phyloP scores from a whole-genome alignment of 495 filamentous ascomycete species.

The Neurospora sublineolata region DNA sequence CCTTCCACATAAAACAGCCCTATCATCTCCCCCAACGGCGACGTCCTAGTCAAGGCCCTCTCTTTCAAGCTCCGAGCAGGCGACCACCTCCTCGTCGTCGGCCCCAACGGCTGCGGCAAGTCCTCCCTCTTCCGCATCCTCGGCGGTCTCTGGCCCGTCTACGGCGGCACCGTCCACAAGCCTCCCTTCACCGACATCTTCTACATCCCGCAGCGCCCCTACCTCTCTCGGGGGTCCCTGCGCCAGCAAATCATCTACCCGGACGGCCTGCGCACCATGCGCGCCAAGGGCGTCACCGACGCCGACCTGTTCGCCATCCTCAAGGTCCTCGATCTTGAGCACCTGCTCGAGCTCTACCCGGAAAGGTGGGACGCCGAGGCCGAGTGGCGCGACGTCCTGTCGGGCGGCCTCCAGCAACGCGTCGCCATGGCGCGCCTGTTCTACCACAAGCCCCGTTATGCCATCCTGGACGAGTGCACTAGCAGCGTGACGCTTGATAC shows the following conservation, averaged over 20 bases:
- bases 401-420: constrained; percentile 87
- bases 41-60: constrained; percentile 71
- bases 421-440: constrained; percentile 95
- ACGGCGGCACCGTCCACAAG: constrained; percentile 84
- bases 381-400: constrained; percentile 89
- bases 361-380: constrained; percentile 87
- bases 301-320: constrained; percentile 68
- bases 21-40: constrained; percentile 95
- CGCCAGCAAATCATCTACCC: constrained; percentile 96
- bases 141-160: constrained; percentile 96
- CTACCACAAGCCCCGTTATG: constrained; percentile 85
- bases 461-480: constrained; percentile 95
- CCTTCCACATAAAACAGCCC: constrained; percentile 32
- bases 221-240: constrained; percentile 76
- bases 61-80: constrained; percentile 77
- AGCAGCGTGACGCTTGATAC: constrained; percentile 85
- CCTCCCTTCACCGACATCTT: constrained; percentile 86
- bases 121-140: constrained; percentile 91
- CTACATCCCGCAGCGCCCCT: constrained; percentile 95
- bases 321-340: constrained; percentile 65
- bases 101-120: constrained; percentile 95
- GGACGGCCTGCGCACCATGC: constrained; percentile 78
- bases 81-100: constrained; percentile 87
- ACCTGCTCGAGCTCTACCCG: constrained; percentile 67
- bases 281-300: constrained; percentile 72